phyloP scores from a whole-genome alignment of 2,329 filamentous ascomycete species.

The Fusarium buharicum region DNA sequence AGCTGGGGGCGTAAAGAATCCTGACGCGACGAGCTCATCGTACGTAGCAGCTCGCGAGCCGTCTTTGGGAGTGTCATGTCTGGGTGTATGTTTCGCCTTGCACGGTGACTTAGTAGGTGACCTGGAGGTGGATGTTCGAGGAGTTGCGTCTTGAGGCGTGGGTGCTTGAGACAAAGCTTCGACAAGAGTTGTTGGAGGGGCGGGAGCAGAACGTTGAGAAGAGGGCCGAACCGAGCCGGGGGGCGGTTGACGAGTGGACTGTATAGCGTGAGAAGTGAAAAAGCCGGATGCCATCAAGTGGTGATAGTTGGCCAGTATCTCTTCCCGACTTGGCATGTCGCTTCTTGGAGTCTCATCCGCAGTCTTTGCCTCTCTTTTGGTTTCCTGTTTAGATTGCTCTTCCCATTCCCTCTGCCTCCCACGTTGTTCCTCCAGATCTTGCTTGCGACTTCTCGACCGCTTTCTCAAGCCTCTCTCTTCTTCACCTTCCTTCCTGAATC shows the following conservation, averaged over 20 bases:
- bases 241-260: constrained; percentile 62
- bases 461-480: constrained; percentile 41
- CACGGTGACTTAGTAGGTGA: constrained; percentile 27
- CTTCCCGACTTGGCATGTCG: constrained; percentile 55
- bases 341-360: constrained; percentile 20
- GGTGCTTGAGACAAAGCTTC: constrained; percentile 31
- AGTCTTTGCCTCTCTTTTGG: constrained; percentile 13
- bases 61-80: constrained; percentile 15
- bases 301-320: constrained; percentile 67
- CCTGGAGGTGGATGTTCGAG: constrained; percentile 11
- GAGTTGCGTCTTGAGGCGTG: constrained; percentile 23
- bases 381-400: constrained; percentile 29
- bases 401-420: constrained; percentile 34
- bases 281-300: constrained; percentile 67
- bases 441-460: constrained; percentile 40
- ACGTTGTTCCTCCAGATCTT: constrained; percentile 27
- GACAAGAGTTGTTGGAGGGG: constrained; percentile 11
- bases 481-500: constrained; percentile 44
- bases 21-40: constrained; percentile 42
- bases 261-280: constrained; percentile 68
- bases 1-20: constrained; percentile 41
- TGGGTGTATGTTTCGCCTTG: constrained; percentile 24
- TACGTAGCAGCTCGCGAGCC: constrained; percentile 40
- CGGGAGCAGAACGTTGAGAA: constrained; percentile 13
- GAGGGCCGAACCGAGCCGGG: constrained; percentile 29